phyloP scores from a whole-genome alignment of 441 rosid species.

The Metrosideros polymorpha region DNA sequence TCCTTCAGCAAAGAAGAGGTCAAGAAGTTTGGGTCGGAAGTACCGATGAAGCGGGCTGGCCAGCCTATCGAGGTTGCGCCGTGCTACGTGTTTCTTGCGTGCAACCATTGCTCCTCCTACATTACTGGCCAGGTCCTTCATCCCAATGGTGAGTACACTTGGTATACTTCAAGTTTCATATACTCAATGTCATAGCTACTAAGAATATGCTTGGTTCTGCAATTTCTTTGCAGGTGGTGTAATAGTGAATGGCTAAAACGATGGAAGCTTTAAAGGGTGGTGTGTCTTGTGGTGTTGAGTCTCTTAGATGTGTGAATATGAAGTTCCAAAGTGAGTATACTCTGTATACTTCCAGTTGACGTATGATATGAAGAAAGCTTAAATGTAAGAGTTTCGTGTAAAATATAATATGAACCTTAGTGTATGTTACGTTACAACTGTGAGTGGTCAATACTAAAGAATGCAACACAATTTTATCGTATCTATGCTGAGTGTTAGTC shows the following conservation, averaged over 20 bases:
- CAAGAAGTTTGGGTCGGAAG: constrained; percentile 35
- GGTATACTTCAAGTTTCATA: too few species aligned
- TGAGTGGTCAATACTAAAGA: not conserved
- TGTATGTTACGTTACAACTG: not conserved
- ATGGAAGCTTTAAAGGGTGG: not conserved
- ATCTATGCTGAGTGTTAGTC: not conserved
- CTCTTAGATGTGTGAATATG: not conserved
- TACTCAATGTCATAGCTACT: not conserved
- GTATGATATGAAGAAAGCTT: not conserved
- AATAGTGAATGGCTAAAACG: constrained; percentile 33
- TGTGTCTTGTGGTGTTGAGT: not conserved
- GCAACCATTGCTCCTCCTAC: constrained; percentile 72
- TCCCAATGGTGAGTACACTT: constrained; percentile 41
- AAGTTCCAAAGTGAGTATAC: not conserved
- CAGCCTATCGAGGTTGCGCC: constrained; percentile 78
- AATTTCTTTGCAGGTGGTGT: constrained; percentile 37
- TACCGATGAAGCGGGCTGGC: constrained; percentile 63
- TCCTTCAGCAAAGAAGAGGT: constrained; percentile 45
- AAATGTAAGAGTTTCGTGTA: not conserved
- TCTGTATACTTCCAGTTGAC: too few species aligned
- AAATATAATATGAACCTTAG: not conserved
- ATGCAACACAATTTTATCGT: not conserved
- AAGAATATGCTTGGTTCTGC: not conserved
- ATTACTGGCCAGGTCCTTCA: constrained; percentile 69
- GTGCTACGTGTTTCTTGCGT: constrained; percentile 61